Evolutionary conservation across 179 eudicot species (phyloP), one percentile per base, ranked within the genome.

Genomic region (Dionaea muscipula): DNA sequence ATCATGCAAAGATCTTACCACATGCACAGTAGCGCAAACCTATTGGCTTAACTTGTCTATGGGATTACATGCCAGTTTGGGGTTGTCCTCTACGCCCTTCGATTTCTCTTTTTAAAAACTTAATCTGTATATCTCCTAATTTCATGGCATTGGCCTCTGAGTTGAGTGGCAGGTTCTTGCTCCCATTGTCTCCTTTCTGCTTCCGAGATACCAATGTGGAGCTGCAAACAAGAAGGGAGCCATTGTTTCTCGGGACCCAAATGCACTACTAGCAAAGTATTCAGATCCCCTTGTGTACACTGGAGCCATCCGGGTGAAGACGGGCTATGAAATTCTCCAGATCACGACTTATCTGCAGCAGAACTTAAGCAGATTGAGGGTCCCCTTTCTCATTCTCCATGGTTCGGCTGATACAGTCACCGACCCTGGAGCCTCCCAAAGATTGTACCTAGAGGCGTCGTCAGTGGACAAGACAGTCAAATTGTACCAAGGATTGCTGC

Each of bases 251-350:
- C 72, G 96, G 17, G 94, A 88, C 54, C 87, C 96, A 7, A 71
- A 69, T 3, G 91, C 87, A 15, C 58, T 84, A 0, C 52, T 62
- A 20, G 91, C 78, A 20, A 88, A 88, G 62, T 88, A 85, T 41
- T 84, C 91, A 3, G 96, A 88, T 48, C 96, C 96, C 8, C 61
- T 88, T 2, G 96, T 88, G 7, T 88, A 80, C 67, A 88, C 96
- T 0, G 94, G 96, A 19, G 77, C 85, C 12, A 73, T 88, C 49
- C 67, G 91, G 60, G 63, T 85, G 22, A 74, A 90, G 66, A 84
- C 94, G 0, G 94, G 94, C 1, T 80, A 78, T 26, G 94, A 88
- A 58, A 78, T 88, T 47, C 87, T 88, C 6, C 72, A 83, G 11
- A 67, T 78, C 11, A 56, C 94, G 0, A 18, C 86, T 6, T 74